Conservation (phyloP, 2,329 filamentous ascomycete species). For the Xylariaceae sp. region DNA sequence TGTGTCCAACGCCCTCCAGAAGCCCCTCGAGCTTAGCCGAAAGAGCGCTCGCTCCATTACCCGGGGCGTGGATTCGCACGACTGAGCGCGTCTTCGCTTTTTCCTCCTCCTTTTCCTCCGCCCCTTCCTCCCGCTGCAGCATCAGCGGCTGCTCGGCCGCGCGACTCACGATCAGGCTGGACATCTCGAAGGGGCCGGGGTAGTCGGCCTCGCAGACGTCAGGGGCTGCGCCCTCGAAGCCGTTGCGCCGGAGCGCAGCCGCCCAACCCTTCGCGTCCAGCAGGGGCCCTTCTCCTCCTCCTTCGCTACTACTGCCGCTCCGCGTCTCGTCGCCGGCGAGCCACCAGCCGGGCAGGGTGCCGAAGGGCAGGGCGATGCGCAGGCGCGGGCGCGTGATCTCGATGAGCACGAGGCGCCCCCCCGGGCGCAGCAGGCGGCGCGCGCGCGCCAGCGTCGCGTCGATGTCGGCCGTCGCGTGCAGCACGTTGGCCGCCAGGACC, state of each 20-base stretch:
- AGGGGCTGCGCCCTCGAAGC: constrained; percentile 1
- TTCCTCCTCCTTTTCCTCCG: too few species aligned
- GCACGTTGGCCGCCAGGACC: constrained; percentile 10
- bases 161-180: constrained; percentile 3
- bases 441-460: constrained; percentile 10
- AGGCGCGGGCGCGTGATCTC: constrained; percentile 3
- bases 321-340: constrained; percentile 3
- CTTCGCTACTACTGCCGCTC: too few species aligned
- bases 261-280: constrained; percentile 1
- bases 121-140: neutral
- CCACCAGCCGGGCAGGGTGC: constrained; percentile 3
- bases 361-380: neutral
- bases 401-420: constrained; percentile 8
- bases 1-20: neutral
- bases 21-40: neutral
- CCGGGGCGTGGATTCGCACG: neutral
- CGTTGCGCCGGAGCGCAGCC: constrained; percentile 1
- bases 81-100: too few species aligned
- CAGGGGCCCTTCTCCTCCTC: too few species aligned
- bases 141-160: neutral
- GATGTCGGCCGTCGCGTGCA: constrained; percentile 17
- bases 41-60: too few species aligned
- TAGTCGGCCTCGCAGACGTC: constrained; percentile 5
- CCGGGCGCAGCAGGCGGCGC: constrained; percentile 13
- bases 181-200: constrained; percentile 4